Evolutionary conservation across 148 eudicot genomes (phyloP).

Genomic region (Rhododendron molle): DNA sequence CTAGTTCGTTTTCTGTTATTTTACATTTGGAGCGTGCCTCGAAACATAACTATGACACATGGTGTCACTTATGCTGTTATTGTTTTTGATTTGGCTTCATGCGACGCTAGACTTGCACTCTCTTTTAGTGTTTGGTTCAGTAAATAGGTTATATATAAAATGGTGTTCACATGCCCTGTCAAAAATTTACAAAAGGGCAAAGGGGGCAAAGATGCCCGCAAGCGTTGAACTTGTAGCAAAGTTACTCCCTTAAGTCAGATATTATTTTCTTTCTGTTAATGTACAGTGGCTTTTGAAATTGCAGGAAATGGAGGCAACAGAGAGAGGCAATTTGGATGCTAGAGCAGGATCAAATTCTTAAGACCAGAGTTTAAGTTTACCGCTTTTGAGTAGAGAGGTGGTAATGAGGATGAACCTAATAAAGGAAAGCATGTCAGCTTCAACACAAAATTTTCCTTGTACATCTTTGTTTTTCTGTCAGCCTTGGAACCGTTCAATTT

Average conservation of each 20-base stretch:
- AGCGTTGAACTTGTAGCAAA: background rate
- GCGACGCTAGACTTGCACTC: background rate
- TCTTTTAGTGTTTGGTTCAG: background rate
- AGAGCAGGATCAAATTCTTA: constrained; percentile 16
- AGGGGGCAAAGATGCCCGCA: background rate
- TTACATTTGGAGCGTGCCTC: background rate
- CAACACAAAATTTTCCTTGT: background rate
- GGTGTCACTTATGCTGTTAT: background rate
- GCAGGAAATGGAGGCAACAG: constrained; percentile 33
- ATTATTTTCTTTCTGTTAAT: background rate
- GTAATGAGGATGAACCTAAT: constrained; percentile 29
- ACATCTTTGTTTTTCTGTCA: background rate
- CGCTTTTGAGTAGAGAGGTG: constrained; percentile 47
- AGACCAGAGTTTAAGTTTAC: constrained; percentile 21
- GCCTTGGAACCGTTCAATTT: background rate
- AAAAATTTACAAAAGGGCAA: background rate
- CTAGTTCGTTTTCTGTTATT: background rate
- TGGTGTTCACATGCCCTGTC: background rate
- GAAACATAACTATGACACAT: background rate
- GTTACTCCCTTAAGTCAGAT: background rate
- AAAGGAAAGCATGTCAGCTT: constrained; percentile 26
- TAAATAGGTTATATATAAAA: background rate
- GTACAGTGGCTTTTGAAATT: constrained; percentile 1
- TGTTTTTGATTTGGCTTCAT: background rate
- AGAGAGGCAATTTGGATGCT: no score